A percentile compares a stretch with the other conserved stretches of the same genome.
phyloP scores from a whole-genome alignment of 345 rosid species.

The Anacardium occidentale region DNA sequence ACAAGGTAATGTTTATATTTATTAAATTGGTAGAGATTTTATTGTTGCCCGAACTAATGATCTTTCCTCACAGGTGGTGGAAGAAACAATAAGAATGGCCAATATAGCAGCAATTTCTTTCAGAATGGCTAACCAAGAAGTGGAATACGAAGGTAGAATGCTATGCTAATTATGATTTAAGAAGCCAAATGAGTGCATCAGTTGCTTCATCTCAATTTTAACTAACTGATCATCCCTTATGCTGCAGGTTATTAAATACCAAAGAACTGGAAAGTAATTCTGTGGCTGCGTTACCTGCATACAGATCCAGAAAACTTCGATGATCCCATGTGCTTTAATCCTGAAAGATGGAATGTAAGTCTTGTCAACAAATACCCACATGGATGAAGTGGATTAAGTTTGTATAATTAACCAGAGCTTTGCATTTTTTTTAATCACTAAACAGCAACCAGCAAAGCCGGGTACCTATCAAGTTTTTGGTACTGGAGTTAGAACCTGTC shows the following conservation, averaged over 20 bases:
- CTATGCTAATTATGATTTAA: too few relatives aligned
- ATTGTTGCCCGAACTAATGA: background rate
- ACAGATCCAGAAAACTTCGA: conserved; percentile 32
- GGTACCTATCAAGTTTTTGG: conserved; percentile 41
- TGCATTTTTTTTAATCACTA: background rate
- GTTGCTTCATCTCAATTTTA: too few relatives aligned
- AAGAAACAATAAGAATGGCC: conserved; percentile 44
- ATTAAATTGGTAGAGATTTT: too few relatives aligned
- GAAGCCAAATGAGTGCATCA: too few relatives aligned
- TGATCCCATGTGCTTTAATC: conserved; percentile 43
- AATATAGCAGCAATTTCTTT: conserved; percentile 25
- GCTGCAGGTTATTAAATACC: conserved; percentile 45
- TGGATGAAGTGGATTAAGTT: background rate
- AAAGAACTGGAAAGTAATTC: conserved; percentile 38
- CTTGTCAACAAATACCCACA: background rate
- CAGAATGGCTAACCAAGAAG: conserved; percentile 26
- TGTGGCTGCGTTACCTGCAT: conserved; percentile 40
- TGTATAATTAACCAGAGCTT: background rate
- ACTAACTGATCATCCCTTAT: background rate
- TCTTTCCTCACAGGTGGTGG: conserved; percentile 31
- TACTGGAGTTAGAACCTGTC: conserved; percentile 37
- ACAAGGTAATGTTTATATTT: conserved; percentile 17
- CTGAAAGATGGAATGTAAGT: conserved; percentile 47
- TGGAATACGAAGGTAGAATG: conserved; percentile 30
- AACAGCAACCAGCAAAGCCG: conserved; percentile 29